Evolutionary conservation across 1,284 basidiomycete species (phyloP), one percentile per base, ranked within the genome.

Genomic region (Vanrija sp.): DNA sequence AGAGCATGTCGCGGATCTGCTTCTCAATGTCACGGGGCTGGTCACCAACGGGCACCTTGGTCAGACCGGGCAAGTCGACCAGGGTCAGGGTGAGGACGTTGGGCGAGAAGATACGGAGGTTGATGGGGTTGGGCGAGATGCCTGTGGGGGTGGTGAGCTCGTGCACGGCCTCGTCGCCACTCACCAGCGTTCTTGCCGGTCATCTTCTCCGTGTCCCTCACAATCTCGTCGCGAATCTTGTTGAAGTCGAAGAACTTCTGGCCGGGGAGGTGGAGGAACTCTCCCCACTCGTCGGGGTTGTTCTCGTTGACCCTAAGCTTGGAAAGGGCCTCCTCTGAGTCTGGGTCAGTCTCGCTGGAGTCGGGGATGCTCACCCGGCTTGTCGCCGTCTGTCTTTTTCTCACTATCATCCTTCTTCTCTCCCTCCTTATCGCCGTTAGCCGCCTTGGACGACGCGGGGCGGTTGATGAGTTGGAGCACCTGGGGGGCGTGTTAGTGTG

Each of bases 231-330:
- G 61, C 94, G 83, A 72, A 98, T 96, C 82, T 96, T 95, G 79
- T 85, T 82, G 79, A 98, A 98, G 80, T 98, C 95, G 75, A 87
- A 88, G 80, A 98, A 96, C 79, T 98, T 98, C 79, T 98, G 90
- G 54, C 89, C 89, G 0, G 95, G 93, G 46, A 96, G 82, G 74
- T 96, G 92, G 44, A 98, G 80, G 81, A 98, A 98, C 79, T 98
- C 95, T 71, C 94, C 95, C 95, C 95, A 98, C 78, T 98, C 95
- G 68, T 96, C 86, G 57, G 85, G 81, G 75, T 93, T 96, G 72
- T 86, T 89, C 48, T 83, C 80, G 63, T 86, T 77, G 46, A 73
- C 45, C 51, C 65, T 60, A 14, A 65, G 61, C 57, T 71, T 69
- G 42, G 66, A 62, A 61, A 65, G 49, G 3, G 57, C 64, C 40